Evolutionary conservation across 306 rosid genomes (phyloP).

Genomic region (Psophocarpus tetragonolobus): DNA sequence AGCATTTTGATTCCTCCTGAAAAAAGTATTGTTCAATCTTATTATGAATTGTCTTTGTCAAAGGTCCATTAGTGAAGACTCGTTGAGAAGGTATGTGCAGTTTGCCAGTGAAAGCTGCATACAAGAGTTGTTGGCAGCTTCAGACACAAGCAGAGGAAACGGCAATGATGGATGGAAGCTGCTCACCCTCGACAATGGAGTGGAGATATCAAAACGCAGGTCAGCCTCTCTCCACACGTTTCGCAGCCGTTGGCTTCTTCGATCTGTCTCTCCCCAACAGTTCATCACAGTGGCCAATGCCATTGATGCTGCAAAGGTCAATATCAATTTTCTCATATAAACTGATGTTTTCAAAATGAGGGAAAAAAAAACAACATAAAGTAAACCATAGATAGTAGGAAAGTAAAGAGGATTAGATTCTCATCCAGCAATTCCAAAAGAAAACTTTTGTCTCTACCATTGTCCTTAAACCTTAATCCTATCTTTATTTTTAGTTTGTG

Average conservation of each 20-base stretch:
- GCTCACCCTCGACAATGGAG: slow-evolving; percentile 64
- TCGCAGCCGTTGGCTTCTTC: slow-evolving; percentile 78
- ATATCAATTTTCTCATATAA: background rate
- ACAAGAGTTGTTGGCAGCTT: slow-evolving; percentile 78
- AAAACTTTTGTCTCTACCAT: slow-evolving; percentile 42
- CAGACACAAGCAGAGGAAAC: slow-evolving; percentile 56
- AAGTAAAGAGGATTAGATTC: slow-evolving; percentile 30
- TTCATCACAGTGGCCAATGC: slow-evolving; percentile 83
- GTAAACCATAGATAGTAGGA: background rate
- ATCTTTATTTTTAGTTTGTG: slow-evolving; percentile 16
- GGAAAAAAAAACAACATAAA: background rate
- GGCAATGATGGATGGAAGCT: slow-evolving; percentile 68
- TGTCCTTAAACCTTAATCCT: slow-evolving; percentile 11
- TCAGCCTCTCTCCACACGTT: slow-evolving; percentile 76
- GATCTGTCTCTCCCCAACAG: slow-evolving; percentile 71
- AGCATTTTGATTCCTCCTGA: background rate
- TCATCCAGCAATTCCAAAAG: slow-evolving; percentile 31
- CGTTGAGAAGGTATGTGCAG: slow-evolving; percentile 70
- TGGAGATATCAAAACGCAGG: slow-evolving; percentile 75
- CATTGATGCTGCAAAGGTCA: slow-evolving; percentile 92
- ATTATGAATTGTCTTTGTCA: slow-evolving; percentile 13
- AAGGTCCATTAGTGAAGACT: slow-evolving; percentile 93
- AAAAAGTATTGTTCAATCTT: background rate
- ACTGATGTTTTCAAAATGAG: background rate
- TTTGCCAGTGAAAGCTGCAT: slow-evolving; percentile 87